A percentile compares a stretch with the other conserved stretches of the same genome.
Evolutionary conservation across 768 basidiomycete genomes (phyloP).

Genomic region (Tricholoma flavovirens): DNA sequence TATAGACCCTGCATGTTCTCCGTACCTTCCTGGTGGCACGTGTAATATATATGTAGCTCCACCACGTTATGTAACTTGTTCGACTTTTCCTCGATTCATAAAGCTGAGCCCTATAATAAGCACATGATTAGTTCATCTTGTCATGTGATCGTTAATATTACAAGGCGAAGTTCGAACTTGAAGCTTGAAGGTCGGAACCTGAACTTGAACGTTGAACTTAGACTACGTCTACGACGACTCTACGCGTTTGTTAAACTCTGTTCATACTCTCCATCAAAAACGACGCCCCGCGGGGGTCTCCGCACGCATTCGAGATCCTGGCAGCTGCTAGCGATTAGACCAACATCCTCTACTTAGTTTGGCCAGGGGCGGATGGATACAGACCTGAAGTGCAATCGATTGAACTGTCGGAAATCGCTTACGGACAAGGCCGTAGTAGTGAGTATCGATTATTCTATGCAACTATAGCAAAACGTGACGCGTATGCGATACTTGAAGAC

Average conservation of each 20-base stretch:
- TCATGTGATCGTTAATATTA: constrained; percentile 4
- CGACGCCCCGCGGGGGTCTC: not conserved
- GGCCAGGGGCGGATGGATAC: constrained; percentile 49
- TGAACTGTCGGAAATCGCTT: constrained; percentile 63
- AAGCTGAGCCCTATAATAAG: no score
- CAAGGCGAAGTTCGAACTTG: not conserved
- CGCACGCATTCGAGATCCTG: not conserved
- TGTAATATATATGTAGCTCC: not conserved
- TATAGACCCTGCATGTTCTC: constrained; percentile 6
- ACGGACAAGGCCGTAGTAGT: constrained; percentile 84
- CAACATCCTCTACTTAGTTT: not conserved
- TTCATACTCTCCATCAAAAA: not conserved
- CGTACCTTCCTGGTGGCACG: constrained; percentile 1
- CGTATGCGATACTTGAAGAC: constrained; percentile 10
- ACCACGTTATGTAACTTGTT: no score
- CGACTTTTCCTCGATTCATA: no score
- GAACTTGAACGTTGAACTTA: no score
- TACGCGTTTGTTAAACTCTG: no score
- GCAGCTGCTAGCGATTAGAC: not conserved
- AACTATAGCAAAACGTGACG: not conserved
- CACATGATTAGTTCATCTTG: constrained; percentile 1
- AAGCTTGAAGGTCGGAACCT: no score
- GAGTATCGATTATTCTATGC: constrained; percentile 25
- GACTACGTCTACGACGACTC: no score
- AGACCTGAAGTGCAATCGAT: constrained; percentile 73